Percentiles rank a stretch among this genome's conserved stretches.
phyloP scores from a whole-genome alignment of 768 basidiomycete species.

The Suillus plorans region DNA sequence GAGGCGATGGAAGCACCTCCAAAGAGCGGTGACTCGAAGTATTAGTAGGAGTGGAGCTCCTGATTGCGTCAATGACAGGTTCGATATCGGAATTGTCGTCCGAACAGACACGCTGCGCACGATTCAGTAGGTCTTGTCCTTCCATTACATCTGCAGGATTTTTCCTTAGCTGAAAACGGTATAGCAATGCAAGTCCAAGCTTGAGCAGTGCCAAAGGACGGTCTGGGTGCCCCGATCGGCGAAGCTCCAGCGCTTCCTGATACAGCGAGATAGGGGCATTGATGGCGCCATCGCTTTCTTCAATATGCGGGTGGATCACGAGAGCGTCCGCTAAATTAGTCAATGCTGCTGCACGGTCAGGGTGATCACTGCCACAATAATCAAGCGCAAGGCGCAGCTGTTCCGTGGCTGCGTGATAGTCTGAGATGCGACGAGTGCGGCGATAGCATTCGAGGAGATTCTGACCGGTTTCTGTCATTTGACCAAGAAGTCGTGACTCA shows the following conservation, averaged over 20 bases:
- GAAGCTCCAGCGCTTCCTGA: conserved; percentile 14
- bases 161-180: conserved; percentile 5
- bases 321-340: conserved; percentile 13
- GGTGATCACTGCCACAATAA: conserved; percentile 1
- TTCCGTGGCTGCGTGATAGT: conserved; percentile 2
- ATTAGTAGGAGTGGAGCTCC: not conserved
- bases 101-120: not conserved
- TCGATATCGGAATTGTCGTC: not conserved
- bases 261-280: conserved; percentile 2
- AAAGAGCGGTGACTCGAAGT: not conserved
- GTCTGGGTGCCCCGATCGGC: conserved; percentile 7
- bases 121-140: conserved; percentile 2
- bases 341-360: conserved; percentile 3
- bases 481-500: not conserved
- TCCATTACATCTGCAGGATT: conserved; percentile 3
- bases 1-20: not conserved
- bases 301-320: not conserved
- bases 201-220: conserved; percentile 7
- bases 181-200: conserved; percentile 8
- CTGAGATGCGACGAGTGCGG: conserved; percentile 5
- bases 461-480: conserved; percentile 3
- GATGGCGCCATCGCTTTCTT: not conserved
- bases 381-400: conserved; percentile 10
- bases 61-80: not conserved
- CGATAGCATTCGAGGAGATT: conserved; percentile 3